Conservation (phyloP, 129 eudicot species). For the Flaveria trinervia region DNA sequence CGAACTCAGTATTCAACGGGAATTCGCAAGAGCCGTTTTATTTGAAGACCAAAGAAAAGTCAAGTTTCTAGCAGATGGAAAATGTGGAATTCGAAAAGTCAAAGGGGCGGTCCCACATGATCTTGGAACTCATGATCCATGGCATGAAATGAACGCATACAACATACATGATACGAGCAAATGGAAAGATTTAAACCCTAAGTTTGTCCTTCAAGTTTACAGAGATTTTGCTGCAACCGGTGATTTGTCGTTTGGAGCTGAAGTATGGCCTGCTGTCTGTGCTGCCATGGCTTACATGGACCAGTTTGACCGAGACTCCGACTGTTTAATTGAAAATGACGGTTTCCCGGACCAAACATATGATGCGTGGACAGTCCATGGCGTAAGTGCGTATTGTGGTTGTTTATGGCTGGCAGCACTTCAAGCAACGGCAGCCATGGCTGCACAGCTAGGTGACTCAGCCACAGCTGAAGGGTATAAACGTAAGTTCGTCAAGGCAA, state of each 20-base stretch:
- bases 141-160: slow-evolving; percentile 99
- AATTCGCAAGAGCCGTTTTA: slow-evolving; percentile 86
- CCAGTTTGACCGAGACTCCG: slow-evolving; percentile 76
- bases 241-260: slow-evolving; percentile 77
- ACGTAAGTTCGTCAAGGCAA: slow-evolving; percentile 60
- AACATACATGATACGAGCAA: slow-evolving; percentile 94
- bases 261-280: slow-evolving; percentile 94
- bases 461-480: slow-evolving; percentile 69
- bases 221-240: slow-evolving; percentile 91
- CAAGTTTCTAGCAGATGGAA: slow-evolving; percentile 81
- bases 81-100: slow-evolving; percentile 82
- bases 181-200: slow-evolving; percentile 97
- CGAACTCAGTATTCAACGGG: slow-evolving; percentile 95
- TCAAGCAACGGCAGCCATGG: slow-evolving; percentile 96
- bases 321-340: slow-evolving; percentile 82
- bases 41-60: slow-evolving; percentile 79
- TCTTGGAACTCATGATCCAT: slow-evolving; percentile 97
- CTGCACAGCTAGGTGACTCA: slow-evolving; percentile 71
- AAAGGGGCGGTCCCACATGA: slow-evolving; percentile 97
- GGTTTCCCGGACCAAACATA: slow-evolving; percentile 98
- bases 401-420: slow-evolving; percentile 93
- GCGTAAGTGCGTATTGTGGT: slow-evolving; percentile 94
- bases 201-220: slow-evolving; percentile 93
- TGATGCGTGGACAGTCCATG: slow-evolving; percentile 97
- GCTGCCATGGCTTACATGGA: slow-evolving; percentile 98